These are phyloP conservation scores for Metschnikowia sp. DNA, from an alignment of 805 yeast species.

Conservation along the genomic window DNA sequence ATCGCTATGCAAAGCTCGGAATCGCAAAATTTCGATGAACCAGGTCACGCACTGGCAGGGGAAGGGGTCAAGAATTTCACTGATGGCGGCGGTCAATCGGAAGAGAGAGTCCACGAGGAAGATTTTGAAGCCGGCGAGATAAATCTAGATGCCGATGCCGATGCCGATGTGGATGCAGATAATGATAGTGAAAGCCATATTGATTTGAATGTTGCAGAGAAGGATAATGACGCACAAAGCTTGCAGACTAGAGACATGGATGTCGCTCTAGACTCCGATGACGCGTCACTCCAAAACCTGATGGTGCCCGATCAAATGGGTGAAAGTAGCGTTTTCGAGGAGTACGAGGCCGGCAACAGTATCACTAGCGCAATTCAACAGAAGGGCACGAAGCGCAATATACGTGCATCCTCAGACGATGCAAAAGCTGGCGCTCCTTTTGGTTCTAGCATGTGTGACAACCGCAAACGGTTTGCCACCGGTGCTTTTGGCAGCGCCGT, in stretches of 20 bases:
- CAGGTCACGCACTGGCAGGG: neutral
- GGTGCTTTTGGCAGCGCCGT: constrained; percentile 6
- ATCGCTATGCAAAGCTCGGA: neutral
- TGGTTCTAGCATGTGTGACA: constrained; percentile 3
- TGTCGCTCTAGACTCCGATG: constrained; percentile 5
- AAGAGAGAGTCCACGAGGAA: neutral
- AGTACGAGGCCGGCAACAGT: constrained; percentile 1
- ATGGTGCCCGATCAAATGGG: neutral
- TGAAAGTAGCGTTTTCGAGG: constrained; percentile 2
- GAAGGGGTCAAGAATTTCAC: neutral
- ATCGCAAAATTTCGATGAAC: neutral
- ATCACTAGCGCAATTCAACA: constrained; percentile 15
- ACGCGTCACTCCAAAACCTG: neutral
- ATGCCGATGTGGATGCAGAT: constrained; percentile 8
- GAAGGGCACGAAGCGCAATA: constrained; percentile 13
- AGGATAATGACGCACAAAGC: constrained; percentile 6
- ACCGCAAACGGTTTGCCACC: constrained; percentile 13
- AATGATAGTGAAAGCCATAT: constrained; percentile 5
- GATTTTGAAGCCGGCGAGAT: constrained; percentile 4
- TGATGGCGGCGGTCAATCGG: neutral
- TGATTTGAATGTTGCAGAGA: constrained; percentile 5
- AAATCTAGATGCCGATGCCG: constrained; percentile 6
- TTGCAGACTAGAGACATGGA: neutral
- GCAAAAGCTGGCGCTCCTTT: constrained; percentile 3
- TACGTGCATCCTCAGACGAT: constrained; percentile 9